Percentiles rank a stretch among this genome's conserved stretches.
Evolutionary conservation across 345 rosid species (phyloP).

Genomic region (Eucalyptus camaldulensis): DNA sequence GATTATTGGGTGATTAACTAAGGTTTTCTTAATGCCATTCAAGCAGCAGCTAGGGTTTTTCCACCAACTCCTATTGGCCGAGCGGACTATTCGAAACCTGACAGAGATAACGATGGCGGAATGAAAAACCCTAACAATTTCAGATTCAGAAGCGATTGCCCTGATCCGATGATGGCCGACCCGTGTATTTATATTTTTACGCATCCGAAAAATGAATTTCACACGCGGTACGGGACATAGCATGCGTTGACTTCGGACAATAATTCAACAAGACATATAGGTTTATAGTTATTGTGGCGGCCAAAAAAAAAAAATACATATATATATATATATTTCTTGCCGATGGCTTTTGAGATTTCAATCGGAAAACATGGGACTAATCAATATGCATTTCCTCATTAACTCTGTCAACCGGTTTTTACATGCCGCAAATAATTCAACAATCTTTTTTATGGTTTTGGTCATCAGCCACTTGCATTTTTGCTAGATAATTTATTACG

Average conservation of each 20-base stretch:
- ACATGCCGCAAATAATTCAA: neutral
- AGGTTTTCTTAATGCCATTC: neutral
- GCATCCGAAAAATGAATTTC: neutral
- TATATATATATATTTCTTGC: neutral
- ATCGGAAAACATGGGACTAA: neutral
- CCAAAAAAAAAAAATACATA: neutral
- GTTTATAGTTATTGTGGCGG: neutral
- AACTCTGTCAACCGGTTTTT: neutral
- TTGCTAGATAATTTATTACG: neutral
- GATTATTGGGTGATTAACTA: neutral
- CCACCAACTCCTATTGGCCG: constrained; percentile 14
- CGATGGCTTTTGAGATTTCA: neutral
- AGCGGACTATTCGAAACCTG: neutral
- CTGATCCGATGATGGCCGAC: neutral
- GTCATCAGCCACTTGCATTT: neutral
- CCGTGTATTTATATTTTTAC: neutral
- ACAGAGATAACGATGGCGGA: neutral
- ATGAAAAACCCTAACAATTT: neutral
- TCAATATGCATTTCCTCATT: neutral
- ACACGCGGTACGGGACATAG: neutral
- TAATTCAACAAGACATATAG: neutral
- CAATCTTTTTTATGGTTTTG: neutral
- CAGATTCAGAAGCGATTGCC: neutral
- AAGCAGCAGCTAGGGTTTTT: constrained; percentile 4
- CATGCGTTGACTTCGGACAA: neutral